phyloP scores from a whole-genome alignment of 73 alveolate genomes.

The Tetrahymena elliotti region DNA sequence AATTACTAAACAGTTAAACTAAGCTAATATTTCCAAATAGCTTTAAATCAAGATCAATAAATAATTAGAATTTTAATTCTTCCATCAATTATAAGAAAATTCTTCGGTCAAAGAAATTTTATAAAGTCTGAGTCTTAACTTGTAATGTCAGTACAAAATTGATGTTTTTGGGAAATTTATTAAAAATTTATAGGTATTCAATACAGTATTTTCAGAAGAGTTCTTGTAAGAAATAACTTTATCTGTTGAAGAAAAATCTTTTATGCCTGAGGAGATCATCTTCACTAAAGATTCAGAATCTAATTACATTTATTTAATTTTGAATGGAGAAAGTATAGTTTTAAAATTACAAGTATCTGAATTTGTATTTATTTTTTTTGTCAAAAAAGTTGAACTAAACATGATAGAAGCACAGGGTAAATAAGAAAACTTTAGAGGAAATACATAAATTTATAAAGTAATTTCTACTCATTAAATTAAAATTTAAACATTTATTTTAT shows the following conservation, averaged over 20 bases:
- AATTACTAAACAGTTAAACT: neutral
- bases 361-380: too few species aligned
- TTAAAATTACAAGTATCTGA: neutral
- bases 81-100: neutral
- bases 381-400: neutral
- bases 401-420: neutral
- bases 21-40: slow-evolving; percentile 9
- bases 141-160: slow-evolving; percentile 19
- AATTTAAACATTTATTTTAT: too few species aligned
- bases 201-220: slow-evolving; percentile 6
- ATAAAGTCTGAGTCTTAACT: slow-evolving; percentile 7
- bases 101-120: slow-evolving; percentile 13
- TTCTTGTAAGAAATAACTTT: slow-evolving; percentile 14
- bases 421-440: neutral
- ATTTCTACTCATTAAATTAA: neutral
- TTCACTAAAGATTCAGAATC: slow-evolving; percentile 5
- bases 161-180: slow-evolving; percentile 11
- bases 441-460: neutral
- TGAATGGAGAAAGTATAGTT: slow-evolving; percentile 26
- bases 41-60: slow-evolving; percentile 31
- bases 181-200: neutral
- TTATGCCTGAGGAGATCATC: slow-evolving; percentile 34
- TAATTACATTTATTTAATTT: slow-evolving; percentile 7
- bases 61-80: slow-evolving; percentile 14
- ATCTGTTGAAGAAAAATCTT: slow-evolving; percentile 10